Percentiles rank a stretch among this genome's conserved stretches.
These are phyloP conservation scores for Hypholoma fasciculare DNA, from an alignment of 768 basidiomycete species.

Conservation along the genomic window DNA sequence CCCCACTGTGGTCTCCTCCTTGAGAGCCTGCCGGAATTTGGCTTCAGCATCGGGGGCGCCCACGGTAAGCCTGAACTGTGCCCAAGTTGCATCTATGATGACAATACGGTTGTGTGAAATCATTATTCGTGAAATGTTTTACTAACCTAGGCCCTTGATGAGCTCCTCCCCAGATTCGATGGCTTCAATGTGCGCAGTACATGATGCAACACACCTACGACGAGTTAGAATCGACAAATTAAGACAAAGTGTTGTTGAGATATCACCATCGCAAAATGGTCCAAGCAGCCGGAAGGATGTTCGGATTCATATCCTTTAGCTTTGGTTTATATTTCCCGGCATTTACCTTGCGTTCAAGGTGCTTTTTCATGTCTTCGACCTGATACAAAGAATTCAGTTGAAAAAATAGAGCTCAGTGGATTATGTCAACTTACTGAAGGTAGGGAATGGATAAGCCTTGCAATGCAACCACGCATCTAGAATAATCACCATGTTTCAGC, in stretches of 20 bases:
- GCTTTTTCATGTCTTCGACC: constrained; percentile 59
- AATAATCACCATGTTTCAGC: background rate
- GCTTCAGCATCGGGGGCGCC: constrained; percentile 75
- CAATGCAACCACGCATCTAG: constrained; percentile 50
- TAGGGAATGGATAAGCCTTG: constrained; percentile 41
- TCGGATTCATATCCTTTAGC: constrained; percentile 49
- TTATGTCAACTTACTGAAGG: constrained; percentile 41
- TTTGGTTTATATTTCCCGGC: constrained; percentile 54
- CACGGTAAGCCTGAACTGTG: constrained; percentile 70
- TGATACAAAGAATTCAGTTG: constrained; percentile 17
- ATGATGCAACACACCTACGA: constrained; percentile 66
- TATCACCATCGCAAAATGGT: constrained; percentile 59
- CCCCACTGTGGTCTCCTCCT: constrained; percentile 34
- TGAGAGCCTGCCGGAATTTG: constrained; percentile 51
- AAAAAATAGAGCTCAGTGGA: background rate
- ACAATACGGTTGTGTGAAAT: background rate
- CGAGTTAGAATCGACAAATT: background rate
- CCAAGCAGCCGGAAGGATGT: constrained; percentile 62
- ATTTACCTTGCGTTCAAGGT: constrained; percentile 52
- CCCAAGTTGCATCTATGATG: constrained; percentile 43
- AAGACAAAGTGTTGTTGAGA: background rate
- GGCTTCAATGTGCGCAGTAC: constrained; percentile 70
- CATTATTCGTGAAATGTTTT: background rate
- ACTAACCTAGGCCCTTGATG: constrained; percentile 52
- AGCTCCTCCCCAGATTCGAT: constrained; percentile 53